Percentiles rank a stretch among this genome's conserved stretches.
These are phyloP conservation scores for Colletotrichum brevisporum DNA, from an alignment of 2,329 filamentous ascomycete genomes.

Conservation along the genomic window DNA sequence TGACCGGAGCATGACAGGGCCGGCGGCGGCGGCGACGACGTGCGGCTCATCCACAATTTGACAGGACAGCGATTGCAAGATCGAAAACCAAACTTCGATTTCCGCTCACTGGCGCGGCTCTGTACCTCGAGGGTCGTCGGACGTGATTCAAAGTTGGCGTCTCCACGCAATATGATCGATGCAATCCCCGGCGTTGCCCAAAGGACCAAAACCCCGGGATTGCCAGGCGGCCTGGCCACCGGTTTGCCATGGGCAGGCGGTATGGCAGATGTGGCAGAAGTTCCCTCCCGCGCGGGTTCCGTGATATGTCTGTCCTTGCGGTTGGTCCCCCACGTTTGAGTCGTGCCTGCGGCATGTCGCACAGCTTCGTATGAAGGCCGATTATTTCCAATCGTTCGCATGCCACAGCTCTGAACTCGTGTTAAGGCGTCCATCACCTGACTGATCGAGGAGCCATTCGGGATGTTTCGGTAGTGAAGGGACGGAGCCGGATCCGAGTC, in stretches of 20 bases:
- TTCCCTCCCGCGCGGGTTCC: conserved; percentile 17
- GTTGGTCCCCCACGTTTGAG: conserved; percentile 19
- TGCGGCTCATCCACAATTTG: conserved; percentile 30
- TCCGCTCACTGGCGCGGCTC: conserved; percentile 11
- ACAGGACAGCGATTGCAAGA: conserved; percentile 24
- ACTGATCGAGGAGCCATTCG: conserved; percentile 12
- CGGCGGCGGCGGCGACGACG: not conserved
- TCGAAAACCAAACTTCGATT: conserved; percentile 26
- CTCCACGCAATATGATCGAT: conserved; percentile 24
- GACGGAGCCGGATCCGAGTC: conserved; percentile 37
- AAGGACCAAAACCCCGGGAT: conserved; percentile 33
- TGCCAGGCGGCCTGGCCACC: conserved; percentile 9
- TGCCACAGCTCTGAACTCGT: not conserved
- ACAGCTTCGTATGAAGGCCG: conserved; percentile 26
- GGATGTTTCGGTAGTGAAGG: conserved; percentile 32
- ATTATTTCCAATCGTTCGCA: conserved; percentile 20
- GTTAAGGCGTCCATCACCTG: conserved; percentile 18
- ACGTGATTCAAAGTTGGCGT: conserved; percentile 4
- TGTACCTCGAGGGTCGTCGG: conserved; percentile 13
- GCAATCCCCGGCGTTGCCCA: conserved; percentile 1
- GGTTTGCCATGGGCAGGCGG: conserved; percentile 11
- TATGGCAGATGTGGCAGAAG: conserved; percentile 23
- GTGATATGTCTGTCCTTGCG: not conserved
- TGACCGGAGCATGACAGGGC: conserved; percentile 9
- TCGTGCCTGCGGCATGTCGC: conserved; percentile 3